Base-by-base conservation (phyloP, 345 rosid genomes). In the Citrus cavaleriei region DNA sequence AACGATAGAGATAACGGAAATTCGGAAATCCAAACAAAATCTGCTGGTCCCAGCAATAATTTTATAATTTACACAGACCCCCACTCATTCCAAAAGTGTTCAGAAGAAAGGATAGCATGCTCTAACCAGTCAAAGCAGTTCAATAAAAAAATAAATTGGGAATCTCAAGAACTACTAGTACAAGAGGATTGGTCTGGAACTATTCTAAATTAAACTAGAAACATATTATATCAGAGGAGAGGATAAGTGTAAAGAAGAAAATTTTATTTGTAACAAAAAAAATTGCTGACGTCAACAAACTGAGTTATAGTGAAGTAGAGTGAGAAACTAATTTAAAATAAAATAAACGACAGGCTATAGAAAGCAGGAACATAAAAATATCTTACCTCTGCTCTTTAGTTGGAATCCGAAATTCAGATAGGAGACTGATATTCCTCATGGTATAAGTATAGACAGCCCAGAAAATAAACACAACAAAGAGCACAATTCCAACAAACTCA, bases 401-500 rank as follows among this genome's bases (percentile, higher is more conserved):
- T 68, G 86, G 79, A 42, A 89, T 18, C 10, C 83, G 80, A 74
- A 74, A 82, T 57, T 22, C 18, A 4, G 87, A 59, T 62, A 92
- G 25, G 68, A 82, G 61, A 77, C 76, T 59, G 82, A 95, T 87
- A 75, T 93, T 87, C 65, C 82, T 80, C 67, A 89, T 12, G 57
- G 93, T 92, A 70, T 83, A 95, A 61, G 85, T 80, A 81, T 86
- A 93, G 10, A 88, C 58, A 70, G 96, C 90, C 96, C 93, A 93
- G 7, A 93, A 8, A 61, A 91, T 75, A 34, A 88, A 95, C 38
- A 85, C 88, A 75, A 80, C 80, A 82, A 95, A 86, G 74, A 92
- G 74, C 67, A 88, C 35, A 73, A 93, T 92, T 70, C 98, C 99
- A 75, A 93, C 86, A 46, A 91, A 81, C 86, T 95, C 98, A n/a